phyloP scores from a whole-genome alignment of 164 flowering plant genomes.

The Litsea cubeba region DNA sequence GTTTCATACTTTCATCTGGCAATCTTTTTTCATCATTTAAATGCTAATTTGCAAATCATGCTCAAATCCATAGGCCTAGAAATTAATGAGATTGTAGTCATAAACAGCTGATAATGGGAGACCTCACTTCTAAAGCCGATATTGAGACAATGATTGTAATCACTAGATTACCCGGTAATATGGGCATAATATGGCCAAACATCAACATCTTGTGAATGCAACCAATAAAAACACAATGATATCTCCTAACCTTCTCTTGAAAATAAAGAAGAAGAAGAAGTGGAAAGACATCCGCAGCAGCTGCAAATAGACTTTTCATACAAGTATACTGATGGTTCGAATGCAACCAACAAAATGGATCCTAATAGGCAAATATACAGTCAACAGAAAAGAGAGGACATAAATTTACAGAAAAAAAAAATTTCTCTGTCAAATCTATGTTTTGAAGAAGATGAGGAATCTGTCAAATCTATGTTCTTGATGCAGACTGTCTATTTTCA shows the following conservation, averaged over 20 bases:
- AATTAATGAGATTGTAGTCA: too few species aligned
- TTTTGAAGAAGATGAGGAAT: too few species aligned
- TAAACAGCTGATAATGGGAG: too few species aligned
- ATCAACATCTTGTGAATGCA: background rate
- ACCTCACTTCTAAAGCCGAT: too few species aligned
- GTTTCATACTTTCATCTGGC: too few species aligned
- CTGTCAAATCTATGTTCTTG: too few species aligned
- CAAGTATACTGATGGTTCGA: background rate
- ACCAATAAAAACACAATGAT: background rate
- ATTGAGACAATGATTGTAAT: background rate
- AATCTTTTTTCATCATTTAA: too few species aligned
- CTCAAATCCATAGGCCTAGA: too few species aligned
- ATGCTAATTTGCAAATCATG: too few species aligned
- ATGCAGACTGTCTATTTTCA: background rate
- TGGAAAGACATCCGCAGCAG: background rate
- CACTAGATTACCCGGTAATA: too few species aligned
- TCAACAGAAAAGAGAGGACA: background rate
- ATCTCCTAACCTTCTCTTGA: background rate
- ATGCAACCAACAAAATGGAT: background rate
- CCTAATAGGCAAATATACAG: background rate
- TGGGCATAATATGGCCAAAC: background rate
- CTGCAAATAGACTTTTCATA: background rate
- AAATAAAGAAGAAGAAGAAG: background rate
- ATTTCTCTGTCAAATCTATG: too few species aligned
- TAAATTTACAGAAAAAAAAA: background rate